Evolutionary conservation across 2,329 filamentous ascomycete genomes (phyloP), one percentile per base, ranked within the genome.

Genomic region (Aspergillaceae sp.): DNA sequence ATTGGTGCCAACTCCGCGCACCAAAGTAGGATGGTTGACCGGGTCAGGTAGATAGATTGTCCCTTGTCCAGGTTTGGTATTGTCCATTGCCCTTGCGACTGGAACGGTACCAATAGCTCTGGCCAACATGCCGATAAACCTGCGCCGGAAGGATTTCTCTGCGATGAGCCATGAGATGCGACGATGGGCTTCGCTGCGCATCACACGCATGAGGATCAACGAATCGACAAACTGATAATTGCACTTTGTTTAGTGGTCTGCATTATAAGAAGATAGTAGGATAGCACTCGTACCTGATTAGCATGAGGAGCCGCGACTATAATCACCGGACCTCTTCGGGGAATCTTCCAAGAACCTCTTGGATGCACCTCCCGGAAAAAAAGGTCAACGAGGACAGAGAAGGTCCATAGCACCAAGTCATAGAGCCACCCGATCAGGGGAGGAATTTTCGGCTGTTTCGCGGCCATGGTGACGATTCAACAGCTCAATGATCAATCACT

Each of bases 341-440:
- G 92, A 40, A 98, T 86, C 68, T 90, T 91, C 89, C 92, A 98
- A 52, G 90, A 87, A 56, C 89, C 89, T 54, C 92, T 80, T 8
- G 92, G 92, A 64, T 97, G 90, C 10, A 98, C 88, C 70, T 98
- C 92, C 56, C 92, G 84, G 74, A 98, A 98, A 79, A 98, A 98
- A 56, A 96, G 82, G 68, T 98, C 92, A 54, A 94, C 83, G 44
- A 97, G 76, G 53, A 97, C 65, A 2, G 74, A 75, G 51, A 76
- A 70, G 7, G 64, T 61, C 74, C 74, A 76, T 34, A 76, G 59
- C 41, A 73, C 63, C 28, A 74, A 51, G 57, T 75, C 72, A 54
- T 75, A 75, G 42, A 74, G 51, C 73, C 73, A 75, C 56, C 67
- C 68, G 48, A 72, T 64, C 58, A 74, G 68, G 42, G 69, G 70